Percentiles rank a stretch among this genome's conserved stretches.
Conservation (phyloP, 768 basidiomycete genomes). For the Naganishia antarctica region DNA sequence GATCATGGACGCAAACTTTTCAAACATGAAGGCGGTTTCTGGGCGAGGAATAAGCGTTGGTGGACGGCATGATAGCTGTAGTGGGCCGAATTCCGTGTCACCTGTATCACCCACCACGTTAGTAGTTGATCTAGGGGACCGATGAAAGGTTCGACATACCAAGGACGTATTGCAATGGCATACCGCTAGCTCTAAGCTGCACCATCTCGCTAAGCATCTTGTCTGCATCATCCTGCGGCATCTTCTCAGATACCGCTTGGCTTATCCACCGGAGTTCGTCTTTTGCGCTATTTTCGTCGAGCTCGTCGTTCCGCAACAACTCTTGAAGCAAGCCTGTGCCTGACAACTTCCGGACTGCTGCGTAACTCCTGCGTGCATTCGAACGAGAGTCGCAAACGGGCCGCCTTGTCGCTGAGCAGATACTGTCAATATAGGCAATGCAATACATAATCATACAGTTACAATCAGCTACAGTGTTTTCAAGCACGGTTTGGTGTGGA, state of each 20-base stretch:
- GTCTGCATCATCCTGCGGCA: not conserved
- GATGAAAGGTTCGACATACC: slow-evolving; percentile 55
- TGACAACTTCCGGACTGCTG: not conserved
- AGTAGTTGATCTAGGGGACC: not conserved
- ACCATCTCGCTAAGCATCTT: slow-evolving; percentile 53
- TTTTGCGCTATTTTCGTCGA: slow-evolving; percentile 33
- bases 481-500: not conserved
- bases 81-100: slow-evolving; percentile 64
- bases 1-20: slow-evolving; percentile 62
- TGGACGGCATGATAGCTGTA: slow-evolving; percentile 65
- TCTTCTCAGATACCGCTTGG: slow-evolving; percentile 36
- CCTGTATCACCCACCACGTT: slow-evolving; percentile 26
- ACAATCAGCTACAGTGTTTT: slow-evolving; percentile 19
- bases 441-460: slow-evolving; percentile 1
- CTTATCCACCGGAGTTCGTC: slow-evolving; percentile 57
- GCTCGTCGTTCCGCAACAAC: slow-evolving; percentile 38
- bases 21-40: slow-evolving; percentile 59
- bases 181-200: slow-evolving; percentile 59
- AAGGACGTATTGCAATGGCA: slow-evolving; percentile 86
- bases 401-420: not conserved
- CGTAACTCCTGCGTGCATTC: too few species aligned
- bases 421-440: slow-evolving; percentile 8
- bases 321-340: not conserved
- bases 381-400: not conserved
- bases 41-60: slow-evolving; percentile 91